Percentiles rank a stretch among this genome's conserved stretches.
Evolutionary conservation across 345 rosid species (phyloP).

Genomic region (Populus simonii): DNA sequence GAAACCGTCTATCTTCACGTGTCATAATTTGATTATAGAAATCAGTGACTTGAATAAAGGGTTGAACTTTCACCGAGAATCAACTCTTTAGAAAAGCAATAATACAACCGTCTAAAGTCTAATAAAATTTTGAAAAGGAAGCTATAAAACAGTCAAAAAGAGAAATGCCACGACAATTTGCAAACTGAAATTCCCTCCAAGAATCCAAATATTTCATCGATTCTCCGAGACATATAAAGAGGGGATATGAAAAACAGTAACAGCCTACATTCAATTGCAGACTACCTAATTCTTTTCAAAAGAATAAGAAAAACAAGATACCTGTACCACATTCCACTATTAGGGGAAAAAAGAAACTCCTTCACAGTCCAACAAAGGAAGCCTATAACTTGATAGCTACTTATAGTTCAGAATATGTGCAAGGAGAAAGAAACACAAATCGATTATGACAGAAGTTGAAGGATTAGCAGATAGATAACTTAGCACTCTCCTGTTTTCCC

Average conservation of each 20-base stretch:
- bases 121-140: neutral
- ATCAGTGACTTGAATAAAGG: neutral
- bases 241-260: neutral
- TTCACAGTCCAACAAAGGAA: neutral
- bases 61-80: neutral
- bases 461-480: neutral
- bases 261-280: neutral
- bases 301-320: neutral
- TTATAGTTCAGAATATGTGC: neutral
- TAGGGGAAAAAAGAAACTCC: neutral
- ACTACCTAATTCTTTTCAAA: neutral
- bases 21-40: neutral
- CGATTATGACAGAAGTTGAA: neutral
- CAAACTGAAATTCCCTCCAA: neutral
- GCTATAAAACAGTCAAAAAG: neutral
- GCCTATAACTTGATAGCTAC: neutral
- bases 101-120: neutral
- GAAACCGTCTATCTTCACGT: neutral
- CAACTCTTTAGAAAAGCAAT: neutral
- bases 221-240: neutral
- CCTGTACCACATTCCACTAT: neutral
- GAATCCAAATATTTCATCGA: neutral
- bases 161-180: neutral
- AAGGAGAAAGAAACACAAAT: neutral
- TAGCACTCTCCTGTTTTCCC: neutral